These are phyloP conservation scores for Bertia moriformis DNA, from an alignment of 2,329 filamentous ascomycete species.

Conservation along the genomic window DNA sequence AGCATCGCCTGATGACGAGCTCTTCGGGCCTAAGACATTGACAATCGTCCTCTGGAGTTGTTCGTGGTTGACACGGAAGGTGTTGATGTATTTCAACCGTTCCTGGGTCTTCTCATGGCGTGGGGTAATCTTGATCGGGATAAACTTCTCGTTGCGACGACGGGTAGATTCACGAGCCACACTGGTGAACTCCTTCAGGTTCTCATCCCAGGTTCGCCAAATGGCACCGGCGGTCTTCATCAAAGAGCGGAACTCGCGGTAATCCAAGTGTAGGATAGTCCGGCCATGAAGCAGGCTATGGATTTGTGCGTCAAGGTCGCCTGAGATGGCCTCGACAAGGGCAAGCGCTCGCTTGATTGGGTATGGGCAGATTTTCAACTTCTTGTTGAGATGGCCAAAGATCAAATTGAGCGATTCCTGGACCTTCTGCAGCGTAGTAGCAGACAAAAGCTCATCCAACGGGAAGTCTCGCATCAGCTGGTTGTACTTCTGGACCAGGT, in stretches of 20 bases:
- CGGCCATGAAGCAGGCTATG: constrained; percentile 75
- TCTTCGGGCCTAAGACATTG: constrained; percentile 77
- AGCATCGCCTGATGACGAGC: constrained; percentile 35
- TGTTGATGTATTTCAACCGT: constrained; percentile 80
- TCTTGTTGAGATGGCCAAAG: constrained; percentile 92
- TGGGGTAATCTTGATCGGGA: constrained; percentile 88
- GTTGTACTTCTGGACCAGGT: constrained; percentile 96
- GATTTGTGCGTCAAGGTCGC: constrained; percentile 74
- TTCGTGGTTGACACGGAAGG: constrained; percentile 93
- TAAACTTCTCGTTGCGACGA: constrained; percentile 91
- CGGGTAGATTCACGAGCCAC: constrained; percentile 89
- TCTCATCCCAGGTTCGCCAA: constrained; percentile 87
- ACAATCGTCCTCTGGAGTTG: constrained; percentile 92
- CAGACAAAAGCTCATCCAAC: constrained; percentile 82
- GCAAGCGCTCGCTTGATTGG: constrained; percentile 81
- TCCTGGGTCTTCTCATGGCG: constrained; percentile 81
- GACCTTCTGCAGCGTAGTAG: constrained; percentile 75
- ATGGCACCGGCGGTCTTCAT: constrained; percentile 76
- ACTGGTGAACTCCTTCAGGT: constrained; percentile 94
- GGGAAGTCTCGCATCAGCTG: constrained; percentile 97
- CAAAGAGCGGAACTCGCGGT: constrained; percentile 72
- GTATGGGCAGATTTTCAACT: constrained; percentile 89
- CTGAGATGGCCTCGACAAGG: constrained; percentile 92
- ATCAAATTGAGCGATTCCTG: constrained; percentile 80
- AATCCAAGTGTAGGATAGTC: constrained; percentile 81